Evolutionary conservation across 2,329 filamentous ascomycete species (phyloP).

Genomic region (Blastomyces gilchristii): DNA sequence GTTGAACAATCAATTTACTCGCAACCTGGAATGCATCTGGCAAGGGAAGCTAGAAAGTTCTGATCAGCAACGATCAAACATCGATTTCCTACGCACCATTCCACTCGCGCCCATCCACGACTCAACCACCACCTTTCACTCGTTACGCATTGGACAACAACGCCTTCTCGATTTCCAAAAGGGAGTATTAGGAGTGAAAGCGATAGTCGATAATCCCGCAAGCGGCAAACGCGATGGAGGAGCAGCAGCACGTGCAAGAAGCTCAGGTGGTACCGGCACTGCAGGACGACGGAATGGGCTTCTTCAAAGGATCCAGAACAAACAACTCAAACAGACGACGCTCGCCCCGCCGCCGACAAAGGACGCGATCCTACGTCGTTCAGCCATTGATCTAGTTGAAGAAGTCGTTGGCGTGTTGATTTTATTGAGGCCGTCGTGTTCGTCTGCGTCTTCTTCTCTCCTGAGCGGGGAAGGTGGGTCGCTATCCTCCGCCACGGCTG

Average conservation of each 20-base stretch:
- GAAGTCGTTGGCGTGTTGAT: conserved; percentile 58
- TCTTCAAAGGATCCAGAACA: conserved; percentile 64
- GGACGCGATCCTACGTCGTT: conserved; percentile 49
- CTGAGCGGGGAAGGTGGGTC: conserved; percentile 24
- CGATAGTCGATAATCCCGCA: conserved; percentile 17
- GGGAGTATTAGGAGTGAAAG: conserved; percentile 29
- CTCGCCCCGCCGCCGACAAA: conserved; percentile 38
- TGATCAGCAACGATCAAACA: conserved; percentile 22
- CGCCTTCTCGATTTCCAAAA: conserved; percentile 32
- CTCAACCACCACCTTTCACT: conserved; percentile 27
- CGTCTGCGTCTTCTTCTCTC: conserved; percentile 23
- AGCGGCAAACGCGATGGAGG: conserved; percentile 9
- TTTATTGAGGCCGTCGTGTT: conserved; percentile 43
- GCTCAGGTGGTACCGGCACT: conserved; percentile 21
- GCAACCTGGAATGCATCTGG: conserved; percentile 39
- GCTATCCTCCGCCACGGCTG: conserved; percentile 12
- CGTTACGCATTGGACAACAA: conserved; percentile 33
- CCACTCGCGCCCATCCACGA: conserved; percentile 29
- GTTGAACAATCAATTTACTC: conserved; percentile 43
- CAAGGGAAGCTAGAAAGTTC: conserved; percentile 27
- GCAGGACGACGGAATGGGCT: conserved; percentile 48
- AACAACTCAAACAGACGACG: conserved; percentile 47
- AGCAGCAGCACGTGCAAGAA: conserved; percentile 12
- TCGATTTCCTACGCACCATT: conserved; percentile 26
- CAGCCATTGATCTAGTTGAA: conserved; percentile 56